Percentiles rank a stretch among this genome's conserved stretches.
phyloP scores from a whole-genome alignment of 1,139 yeast species.

The Chernovozyma aurita region DNA sequence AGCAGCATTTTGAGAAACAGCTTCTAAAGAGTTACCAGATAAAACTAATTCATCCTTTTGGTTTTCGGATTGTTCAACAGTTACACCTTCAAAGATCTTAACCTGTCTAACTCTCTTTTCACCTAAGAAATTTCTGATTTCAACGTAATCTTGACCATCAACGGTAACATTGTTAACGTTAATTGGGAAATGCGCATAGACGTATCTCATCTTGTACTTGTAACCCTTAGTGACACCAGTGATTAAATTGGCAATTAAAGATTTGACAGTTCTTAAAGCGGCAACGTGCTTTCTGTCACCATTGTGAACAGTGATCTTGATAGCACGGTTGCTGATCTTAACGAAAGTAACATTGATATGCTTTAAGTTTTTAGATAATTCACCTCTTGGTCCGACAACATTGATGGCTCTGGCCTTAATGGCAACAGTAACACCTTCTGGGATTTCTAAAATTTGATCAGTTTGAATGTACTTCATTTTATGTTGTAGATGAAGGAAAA shows the following conservation, averaged over 20 bases:
- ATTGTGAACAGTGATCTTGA: slow-evolving; percentile 92
- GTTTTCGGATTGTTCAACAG: slow-evolving; percentile 70
- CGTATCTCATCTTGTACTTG: slow-evolving; percentile 99
- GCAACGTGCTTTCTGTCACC: slow-evolving; percentile 99
- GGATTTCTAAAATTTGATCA: slow-evolving; percentile 86
- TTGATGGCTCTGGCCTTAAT: slow-evolving; percentile 90
- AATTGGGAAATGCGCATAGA: slow-evolving; percentile 99
- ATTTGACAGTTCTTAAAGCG: slow-evolving; percentile 97
- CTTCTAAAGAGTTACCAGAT: slow-evolving; percentile 95
- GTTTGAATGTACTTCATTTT: slow-evolving; percentile 92
- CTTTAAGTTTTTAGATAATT: slow-evolving; percentile 82
- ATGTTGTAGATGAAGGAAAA: slow-evolving; percentile 13
- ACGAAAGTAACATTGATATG: slow-evolving; percentile 93
- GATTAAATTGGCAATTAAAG: slow-evolving; percentile 88
- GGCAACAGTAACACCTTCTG: slow-evolving; percentile 88
- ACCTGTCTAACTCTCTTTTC: slow-evolving; percentile 93
- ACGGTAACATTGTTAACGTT: slow-evolving; percentile 84
- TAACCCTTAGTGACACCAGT: slow-evolving; percentile 99
- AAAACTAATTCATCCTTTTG: slow-evolving; percentile 94
- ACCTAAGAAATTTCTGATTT: slow-evolving; percentile 99
- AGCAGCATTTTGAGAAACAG: slow-evolving; percentile 98
- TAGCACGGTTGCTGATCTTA: slow-evolving; percentile 65
- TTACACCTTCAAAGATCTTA: slow-evolving; percentile 84
- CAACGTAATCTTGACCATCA: slow-evolving; percentile 74
- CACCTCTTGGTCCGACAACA: slow-evolving; percentile 99